These are phyloP conservation scores for Apiotrichum mycotoxinovorans DNA, from an alignment of 1,284 basidiomycete genomes.

Conservation along the genomic window DNA sequence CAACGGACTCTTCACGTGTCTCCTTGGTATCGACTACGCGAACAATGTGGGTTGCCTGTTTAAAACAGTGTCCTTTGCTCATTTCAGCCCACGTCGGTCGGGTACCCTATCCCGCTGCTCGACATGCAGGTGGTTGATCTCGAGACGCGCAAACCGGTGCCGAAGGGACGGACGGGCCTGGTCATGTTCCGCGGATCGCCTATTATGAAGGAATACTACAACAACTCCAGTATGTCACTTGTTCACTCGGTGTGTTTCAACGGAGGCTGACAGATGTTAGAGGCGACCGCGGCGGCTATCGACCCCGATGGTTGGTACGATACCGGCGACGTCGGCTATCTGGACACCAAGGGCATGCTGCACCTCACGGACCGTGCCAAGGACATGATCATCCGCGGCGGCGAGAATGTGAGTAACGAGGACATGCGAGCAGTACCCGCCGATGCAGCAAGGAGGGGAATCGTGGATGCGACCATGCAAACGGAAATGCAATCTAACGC, in stretches of 20 bases:
- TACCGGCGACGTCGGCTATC: slow-evolving; percentile 39
- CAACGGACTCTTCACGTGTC: slow-evolving; percentile 36
- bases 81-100: slow-evolving; percentile 4
- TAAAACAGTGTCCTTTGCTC: neutral
- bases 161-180: slow-evolving; percentile 29
- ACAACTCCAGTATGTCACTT: neutral
- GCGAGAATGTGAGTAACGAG: slow-evolving; percentile 41
- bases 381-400: slow-evolving; percentile 43
- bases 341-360: slow-evolving; percentile 39
- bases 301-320: slow-evolving; percentile 45
- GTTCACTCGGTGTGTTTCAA: neutral
- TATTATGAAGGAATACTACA: slow-evolving; percentile 40
- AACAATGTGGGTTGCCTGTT: slow-evolving; percentile 3
- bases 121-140: slow-evolving; percentile 37
- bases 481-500: neutral
- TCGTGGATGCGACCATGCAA: slow-evolving; percentile 42
- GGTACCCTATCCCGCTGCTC: slow-evolving; percentile 36
- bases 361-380: slow-evolving; percentile 37
- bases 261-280: too few relatives aligned
- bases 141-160: slow-evolving; percentile 19
- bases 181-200: slow-evolving; percentile 35
- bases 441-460: slow-evolving; percentile 41
- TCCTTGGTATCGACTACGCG: slow-evolving; percentile 39
- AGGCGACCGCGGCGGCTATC: slow-evolving; percentile 14
- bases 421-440: too few relatives aligned